Evolutionary conservation across 176 grass and related monocot genomes (phyloP), one percentile per base, ranked within the genome.

Genomic region (Oryza coarctata): DNA sequence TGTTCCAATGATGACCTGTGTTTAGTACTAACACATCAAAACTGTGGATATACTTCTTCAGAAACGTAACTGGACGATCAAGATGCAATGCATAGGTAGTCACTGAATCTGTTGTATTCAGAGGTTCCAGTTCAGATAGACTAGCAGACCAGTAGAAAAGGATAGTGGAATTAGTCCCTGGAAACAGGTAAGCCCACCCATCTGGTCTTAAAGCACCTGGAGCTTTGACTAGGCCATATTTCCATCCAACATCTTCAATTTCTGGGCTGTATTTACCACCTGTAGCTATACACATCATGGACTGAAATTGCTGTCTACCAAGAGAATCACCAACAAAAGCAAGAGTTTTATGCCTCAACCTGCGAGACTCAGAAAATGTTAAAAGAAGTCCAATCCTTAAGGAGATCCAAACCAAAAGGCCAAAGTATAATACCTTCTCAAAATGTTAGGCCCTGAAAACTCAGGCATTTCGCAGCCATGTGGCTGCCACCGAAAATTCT

Each of bases 1-100:
- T 94, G 64, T 99, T 99, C 96, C 96, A 99, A 63, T 99, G 96
- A 84, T 99, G 96, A 30, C 96, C 96, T 6, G 96, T 99, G 89
- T 99, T 99, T 32, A 99, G 87, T 49, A 99, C 89, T 31, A 99
- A 83, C 47, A 94, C 87, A 84, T 99, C 86, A 83, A 95, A 93
- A 79, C 41, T 72, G 38, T 80, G 34, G 39, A 99, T 26, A 88
- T 95, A 91, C 79, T 79, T 85, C 79, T 89, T 93, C 77, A 99
- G 77, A 71, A 99, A 99, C 67, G 88, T 85, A 64, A 86, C 96
- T 43, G 96, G 96, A 12, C 89, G 85, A 66, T 99, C 96, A 83
- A 99, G 90, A 90, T 99, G 96, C 85, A 99, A 64, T 29, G 92
- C 90, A 87, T 86, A 95, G 68, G 64, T 84, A 39, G 89, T 89